Conservation (phyloP, 371 early-diverging fungal genomes). For the Circinella umbellata region DNA sequence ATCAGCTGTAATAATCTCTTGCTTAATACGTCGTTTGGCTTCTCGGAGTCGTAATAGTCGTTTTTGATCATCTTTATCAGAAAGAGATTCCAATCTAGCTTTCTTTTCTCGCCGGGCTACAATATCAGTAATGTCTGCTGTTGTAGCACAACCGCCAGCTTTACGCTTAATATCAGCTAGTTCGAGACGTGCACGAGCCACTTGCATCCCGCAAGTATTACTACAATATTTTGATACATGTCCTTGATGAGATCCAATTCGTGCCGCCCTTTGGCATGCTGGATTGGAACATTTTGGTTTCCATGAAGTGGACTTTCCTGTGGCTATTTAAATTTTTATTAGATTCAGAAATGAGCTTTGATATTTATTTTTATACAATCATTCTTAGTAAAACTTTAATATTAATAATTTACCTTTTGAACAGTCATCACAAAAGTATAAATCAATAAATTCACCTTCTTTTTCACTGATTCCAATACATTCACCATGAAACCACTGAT, state of each 20-base stretch:
- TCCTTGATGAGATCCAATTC: slow-evolving; percentile 34
- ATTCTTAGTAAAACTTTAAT: too few species aligned
- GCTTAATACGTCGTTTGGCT: slow-evolving; percentile 20
- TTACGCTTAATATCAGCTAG: slow-evolving; percentile 37
- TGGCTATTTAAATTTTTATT: slow-evolving; percentile 26
- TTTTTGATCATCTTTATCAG: slow-evolving; percentile 37
- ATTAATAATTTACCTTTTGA: slow-evolving; percentile 32
- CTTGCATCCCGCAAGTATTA: slow-evolving; percentile 46
- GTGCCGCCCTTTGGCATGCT: slow-evolving; percentile 38
- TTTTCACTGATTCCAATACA: slow-evolving; percentile 65
- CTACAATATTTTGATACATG: slow-evolving; percentile 48
- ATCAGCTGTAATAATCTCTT: slow-evolving; percentile 23
- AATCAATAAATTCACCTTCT: slow-evolving; percentile 61
- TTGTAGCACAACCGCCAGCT: slow-evolving; percentile 12
- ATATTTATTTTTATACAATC: too few species aligned
- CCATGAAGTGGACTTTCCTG: slow-evolving; percentile 52
- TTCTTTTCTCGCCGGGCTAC: slow-evolving; percentile 20
- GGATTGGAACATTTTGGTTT: slow-evolving; percentile 57
- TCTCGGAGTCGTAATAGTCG: slow-evolving; percentile 24
- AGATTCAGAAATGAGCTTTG: not conserved
- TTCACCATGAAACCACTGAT: slow-evolving; percentile 72
- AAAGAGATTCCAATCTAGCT: slow-evolving; percentile 22
- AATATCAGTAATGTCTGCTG: slow-evolving; percentile 11
- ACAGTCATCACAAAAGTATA: slow-evolving; percentile 62
- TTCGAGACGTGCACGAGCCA: slow-evolving; percentile 43